phyloP scores from a whole-genome alignment of 2,329 filamentous ascomycete species.

The Neophaeococcomyces aloes region DNA sequence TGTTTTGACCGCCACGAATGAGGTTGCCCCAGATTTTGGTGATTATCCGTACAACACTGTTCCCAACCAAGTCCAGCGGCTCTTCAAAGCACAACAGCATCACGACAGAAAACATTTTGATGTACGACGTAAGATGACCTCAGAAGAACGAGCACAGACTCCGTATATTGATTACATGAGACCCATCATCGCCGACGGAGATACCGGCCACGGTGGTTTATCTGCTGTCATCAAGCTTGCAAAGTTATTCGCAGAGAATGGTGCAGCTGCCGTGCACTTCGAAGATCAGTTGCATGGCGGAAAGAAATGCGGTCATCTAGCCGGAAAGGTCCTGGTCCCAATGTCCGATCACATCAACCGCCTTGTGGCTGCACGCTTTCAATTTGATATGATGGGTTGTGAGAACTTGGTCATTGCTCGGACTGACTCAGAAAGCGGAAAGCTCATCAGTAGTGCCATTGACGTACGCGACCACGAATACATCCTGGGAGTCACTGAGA shows the following conservation, averaged over 20 bases:
- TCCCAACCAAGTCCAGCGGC: constrained; percentile 89
- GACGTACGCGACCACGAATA: constrained; percentile 95
- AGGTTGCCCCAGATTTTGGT: constrained; percentile 94
- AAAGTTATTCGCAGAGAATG: constrained; percentile 95
- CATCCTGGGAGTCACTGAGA: constrained; percentile 75
- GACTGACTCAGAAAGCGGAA: constrained; percentile 90
- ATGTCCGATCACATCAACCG: constrained; percentile 94
- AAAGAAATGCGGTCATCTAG: constrained; percentile 95
- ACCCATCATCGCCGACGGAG: constrained; percentile 90
- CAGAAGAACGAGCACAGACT: constrained; percentile 60
- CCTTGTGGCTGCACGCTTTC: constrained; percentile 80
- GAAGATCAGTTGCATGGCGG: constrained; percentile 96
- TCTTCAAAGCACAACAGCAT: constrained; percentile 93
- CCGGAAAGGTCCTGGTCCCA: constrained; percentile 90
- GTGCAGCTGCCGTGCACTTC: constrained; percentile 91
- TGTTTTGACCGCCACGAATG: constrained; percentile 84
- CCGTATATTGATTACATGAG: constrained; percentile 87
- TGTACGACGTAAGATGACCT: constrained; percentile 62
- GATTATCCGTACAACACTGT: constrained; percentile 99
- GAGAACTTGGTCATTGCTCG: constrained; percentile 92
- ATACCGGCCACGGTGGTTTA: constrained; percentile 86
- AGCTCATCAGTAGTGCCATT: constrained; percentile 77
- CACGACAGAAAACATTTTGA: constrained; percentile 97
- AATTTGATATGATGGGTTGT: constrained; percentile 96
- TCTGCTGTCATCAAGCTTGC: constrained; percentile 91